Evolutionary conservation across 805 yeast species (phyloP).

Genomic region (Candida nonsorbophila): DNA sequence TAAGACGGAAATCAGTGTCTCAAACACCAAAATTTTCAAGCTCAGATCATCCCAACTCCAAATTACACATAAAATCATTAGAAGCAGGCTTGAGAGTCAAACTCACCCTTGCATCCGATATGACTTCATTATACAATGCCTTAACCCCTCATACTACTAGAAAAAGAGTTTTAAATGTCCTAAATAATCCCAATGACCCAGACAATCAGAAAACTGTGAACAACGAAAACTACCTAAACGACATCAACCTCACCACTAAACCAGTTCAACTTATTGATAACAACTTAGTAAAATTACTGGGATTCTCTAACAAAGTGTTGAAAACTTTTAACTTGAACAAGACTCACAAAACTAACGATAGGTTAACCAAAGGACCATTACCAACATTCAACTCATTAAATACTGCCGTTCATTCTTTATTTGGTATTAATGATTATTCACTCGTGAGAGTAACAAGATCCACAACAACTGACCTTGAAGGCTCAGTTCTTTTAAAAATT

Average conservation of each 20-base stretch:
- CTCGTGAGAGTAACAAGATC: constrained; percentile 50
- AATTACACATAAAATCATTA: constrained; percentile 38
- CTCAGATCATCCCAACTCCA: constrained; percentile 11
- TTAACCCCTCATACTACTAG: constrained; percentile 28
- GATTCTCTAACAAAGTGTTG: constrained; percentile 31
- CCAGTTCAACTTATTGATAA: constrained; percentile 33
- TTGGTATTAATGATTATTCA: constrained; percentile 37
- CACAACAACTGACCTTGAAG: constrained; percentile 47
- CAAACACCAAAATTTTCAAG: constrained; percentile 9
- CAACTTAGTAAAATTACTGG: constrained; percentile 32
- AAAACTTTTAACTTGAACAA: constrained; percentile 20
- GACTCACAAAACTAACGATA: constrained; percentile 4
- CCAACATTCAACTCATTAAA: constrained; percentile 40
- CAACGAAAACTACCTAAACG: constrained; percentile 6
- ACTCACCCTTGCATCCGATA: constrained; percentile 41
- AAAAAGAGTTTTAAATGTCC: constrained; percentile 12
- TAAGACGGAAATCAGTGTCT: constrained; percentile 24
- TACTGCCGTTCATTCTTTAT: constrained; percentile 40
- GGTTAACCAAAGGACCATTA: background rate
- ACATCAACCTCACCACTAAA: constrained; percentile 11
- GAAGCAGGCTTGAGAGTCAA: constrained; percentile 49
- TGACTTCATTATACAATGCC: constrained; percentile 39
- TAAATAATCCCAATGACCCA: constrained; percentile 5
- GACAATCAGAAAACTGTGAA: constrained; percentile 2
- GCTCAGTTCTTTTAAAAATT: constrained; percentile 46